phyloP scores from a whole-genome alignment of 2,329 filamentous ascomycete species.

The Exophiala sp. region DNA sequence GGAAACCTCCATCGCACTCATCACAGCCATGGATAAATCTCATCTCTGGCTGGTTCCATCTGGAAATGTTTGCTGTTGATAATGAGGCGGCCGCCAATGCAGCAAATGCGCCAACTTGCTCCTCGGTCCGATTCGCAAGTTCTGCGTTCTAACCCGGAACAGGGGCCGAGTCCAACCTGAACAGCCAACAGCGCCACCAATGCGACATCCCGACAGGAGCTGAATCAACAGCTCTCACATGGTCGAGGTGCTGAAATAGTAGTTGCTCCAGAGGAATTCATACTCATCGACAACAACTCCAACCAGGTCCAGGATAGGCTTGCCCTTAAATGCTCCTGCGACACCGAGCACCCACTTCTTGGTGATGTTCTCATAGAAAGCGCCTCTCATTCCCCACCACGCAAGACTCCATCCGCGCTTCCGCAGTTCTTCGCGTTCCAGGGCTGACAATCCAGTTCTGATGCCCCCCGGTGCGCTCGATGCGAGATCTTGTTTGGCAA shows the following conservation, averaged over 20 bases:
- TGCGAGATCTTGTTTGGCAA: slow-evolving; percentile 62
- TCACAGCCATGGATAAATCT: not conserved
- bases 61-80: not conserved
- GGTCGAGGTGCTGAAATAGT: slow-evolving; percentile 74
- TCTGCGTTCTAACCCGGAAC: not conserved
- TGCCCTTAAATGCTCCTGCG: slow-evolving; percentile 63
- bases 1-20: not conserved
- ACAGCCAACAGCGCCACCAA: not conserved
- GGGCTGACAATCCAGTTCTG: slow-evolving; percentile 63
- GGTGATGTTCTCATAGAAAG: slow-evolving; percentile 89
- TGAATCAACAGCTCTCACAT: slow-evolving; percentile 40
- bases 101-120: not conserved
- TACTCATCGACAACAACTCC: slow-evolving; percentile 90
- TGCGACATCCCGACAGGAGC: not conserved
- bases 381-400: slow-evolving; percentile 97
- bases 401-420: slow-evolving; percentile 84
- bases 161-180: not conserved
- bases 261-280: slow-evolving; percentile 96
- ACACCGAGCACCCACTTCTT: slow-evolving; percentile 42
- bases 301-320: slow-evolving; percentile 71
- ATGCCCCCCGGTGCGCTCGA: slow-evolving; percentile 62
- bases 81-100: not conserved
- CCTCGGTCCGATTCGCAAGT: not conserved
- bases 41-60: not conserved
- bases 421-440: slow-evolving; percentile 85